Conservation (phyloP, 768 basidiomycete genomes). For the Galerina sulciceps region DNA sequence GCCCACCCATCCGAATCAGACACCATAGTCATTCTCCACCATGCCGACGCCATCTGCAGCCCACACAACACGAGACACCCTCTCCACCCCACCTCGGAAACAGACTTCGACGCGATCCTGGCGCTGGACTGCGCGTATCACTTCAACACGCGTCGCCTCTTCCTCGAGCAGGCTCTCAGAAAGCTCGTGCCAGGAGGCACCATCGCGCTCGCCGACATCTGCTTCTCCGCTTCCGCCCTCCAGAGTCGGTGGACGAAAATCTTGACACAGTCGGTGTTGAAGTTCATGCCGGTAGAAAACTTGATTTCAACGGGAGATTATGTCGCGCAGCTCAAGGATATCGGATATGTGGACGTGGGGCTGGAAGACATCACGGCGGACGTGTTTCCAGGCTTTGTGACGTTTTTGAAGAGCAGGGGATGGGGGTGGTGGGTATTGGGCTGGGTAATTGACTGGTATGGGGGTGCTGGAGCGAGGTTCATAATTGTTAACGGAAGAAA, state of each 20-base stretch:
- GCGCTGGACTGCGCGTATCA: conserved; percentile 77
- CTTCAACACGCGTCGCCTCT: conserved; percentile 53
- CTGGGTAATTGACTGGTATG: conserved; percentile 39
- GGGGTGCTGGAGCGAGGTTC: conserved; percentile 46
- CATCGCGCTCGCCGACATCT: conserved; percentile 66
- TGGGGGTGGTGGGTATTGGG: conserved; percentile 48
- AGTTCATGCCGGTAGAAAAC: conserved; percentile 54
- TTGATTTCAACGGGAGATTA: conserved; percentile 51
- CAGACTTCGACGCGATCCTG: conserved; percentile 51
- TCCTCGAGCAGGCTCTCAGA: conserved; percentile 53
- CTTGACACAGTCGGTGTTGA: conserved; percentile 32
- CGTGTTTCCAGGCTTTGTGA: conserved; percentile 62
- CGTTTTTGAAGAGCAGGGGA: conserved; percentile 50
- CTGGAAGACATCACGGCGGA: conserved; percentile 59
- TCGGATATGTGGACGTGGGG: conserved; percentile 58
- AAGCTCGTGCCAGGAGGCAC: conserved; percentile 53
- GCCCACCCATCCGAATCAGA: conserved; percentile 8
- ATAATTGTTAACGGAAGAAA: conserved; percentile 48
- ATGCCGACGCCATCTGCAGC: conserved; percentile 55
- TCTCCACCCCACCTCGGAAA: conserved; percentile 37
- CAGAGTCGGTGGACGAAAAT: conserved; percentile 26
- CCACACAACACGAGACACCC: conserved; percentile 40
- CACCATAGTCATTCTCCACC: conserved; percentile 42
- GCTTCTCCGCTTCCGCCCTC: conserved; percentile 41
- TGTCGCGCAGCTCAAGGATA: conserved; percentile 40